Conservation (phyloP, 1,139 yeast species). For the Eremothecium gossypii region DNA sequence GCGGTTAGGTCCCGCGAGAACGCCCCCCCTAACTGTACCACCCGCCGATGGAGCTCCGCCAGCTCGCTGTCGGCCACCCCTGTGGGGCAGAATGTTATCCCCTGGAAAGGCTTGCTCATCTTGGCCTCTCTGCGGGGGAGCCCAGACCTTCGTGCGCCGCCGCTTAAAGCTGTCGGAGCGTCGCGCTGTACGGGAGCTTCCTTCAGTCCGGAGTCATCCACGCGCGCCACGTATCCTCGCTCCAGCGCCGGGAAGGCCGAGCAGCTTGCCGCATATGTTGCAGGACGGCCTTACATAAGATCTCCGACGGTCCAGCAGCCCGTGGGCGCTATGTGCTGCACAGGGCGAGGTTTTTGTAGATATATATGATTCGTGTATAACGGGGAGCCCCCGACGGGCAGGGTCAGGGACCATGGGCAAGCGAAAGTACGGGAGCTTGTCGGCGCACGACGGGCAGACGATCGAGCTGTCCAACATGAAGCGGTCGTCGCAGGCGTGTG, state of each 20-base stretch:
- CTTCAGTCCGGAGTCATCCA: too few relatives aligned
- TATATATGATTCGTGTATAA: too few relatives aligned
- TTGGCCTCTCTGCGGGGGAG: background rate
- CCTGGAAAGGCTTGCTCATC: slow-evolving; percentile 22
- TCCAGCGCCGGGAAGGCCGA: too few relatives aligned
- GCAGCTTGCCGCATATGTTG: too few relatives aligned
- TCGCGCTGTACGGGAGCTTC: too few relatives aligned
- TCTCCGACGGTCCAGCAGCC: background rate
- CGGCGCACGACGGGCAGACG: slow-evolving; percentile 8
- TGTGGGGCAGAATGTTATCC: slow-evolving; percentile 27
- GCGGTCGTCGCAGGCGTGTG: slow-evolving; percentile 62
- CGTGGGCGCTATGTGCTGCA: too few relatives aligned
- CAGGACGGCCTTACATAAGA: background rate
- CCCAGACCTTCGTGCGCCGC: too few relatives aligned
- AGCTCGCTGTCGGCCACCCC: slow-evolving; percentile 19
- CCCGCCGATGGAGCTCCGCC: slow-evolving; percentile 16
- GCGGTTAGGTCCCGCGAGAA: slow-evolving; percentile 23
- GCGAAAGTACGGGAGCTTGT: slow-evolving; percentile 17
- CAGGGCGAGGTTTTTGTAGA: too few relatives aligned
- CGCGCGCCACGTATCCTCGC: too few relatives aligned
- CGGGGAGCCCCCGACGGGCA: too few relatives aligned
- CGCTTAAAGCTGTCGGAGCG: too few relatives aligned
- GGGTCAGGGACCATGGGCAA: slow-evolving; percentile 6
- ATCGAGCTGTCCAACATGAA: slow-evolving; percentile 31
- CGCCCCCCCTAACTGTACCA: slow-evolving; percentile 27